Conservation (phyloP, 306 rosid species). For the Inga laurina region DNA sequence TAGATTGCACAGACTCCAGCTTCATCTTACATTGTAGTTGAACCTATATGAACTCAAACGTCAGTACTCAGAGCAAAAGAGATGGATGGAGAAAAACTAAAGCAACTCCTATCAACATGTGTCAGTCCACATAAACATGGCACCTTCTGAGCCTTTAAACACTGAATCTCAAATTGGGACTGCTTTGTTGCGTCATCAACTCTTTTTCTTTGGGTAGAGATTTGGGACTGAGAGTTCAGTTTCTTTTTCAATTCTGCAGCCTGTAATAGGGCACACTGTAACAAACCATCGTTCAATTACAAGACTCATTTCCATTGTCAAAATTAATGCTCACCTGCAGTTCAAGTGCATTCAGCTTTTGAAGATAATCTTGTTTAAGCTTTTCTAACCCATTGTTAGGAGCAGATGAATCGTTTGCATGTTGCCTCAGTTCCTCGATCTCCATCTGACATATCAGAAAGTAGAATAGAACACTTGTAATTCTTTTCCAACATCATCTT, state of each 20-base stretch:
- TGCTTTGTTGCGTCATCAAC: constrained; percentile 63
- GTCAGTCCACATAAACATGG: constrained; percentile 5
- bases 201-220: constrained; percentile 67
- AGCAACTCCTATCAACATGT: background rate
- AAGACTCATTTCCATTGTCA: background rate
- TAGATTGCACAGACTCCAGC: constrained; percentile 76
- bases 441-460: constrained; percentile 57
- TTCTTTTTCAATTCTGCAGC: constrained; percentile 75
- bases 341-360: constrained; percentile 77
- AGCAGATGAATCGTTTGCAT: constrained; percentile 47
- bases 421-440: constrained; percentile 62
- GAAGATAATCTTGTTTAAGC: constrained; percentile 79
- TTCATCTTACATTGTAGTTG: constrained; percentile 87
- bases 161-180: constrained; percentile 70
- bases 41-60: constrained; percentile 52
- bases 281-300: background rate
- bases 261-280: constrained; percentile 38
- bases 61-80: constrained; percentile 17
- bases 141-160: constrained; percentile 92
- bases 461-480: background rate
- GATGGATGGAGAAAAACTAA: background rate
- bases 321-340: constrained; percentile 61
- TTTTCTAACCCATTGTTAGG: constrained; percentile 56
- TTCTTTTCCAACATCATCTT: constrained; percentile 14
- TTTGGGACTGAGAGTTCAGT: constrained; percentile 72